Base-by-base conservation (phyloP, 2,329 filamentous ascomycete species). In the Verticillium albo-atrum region DNA sequence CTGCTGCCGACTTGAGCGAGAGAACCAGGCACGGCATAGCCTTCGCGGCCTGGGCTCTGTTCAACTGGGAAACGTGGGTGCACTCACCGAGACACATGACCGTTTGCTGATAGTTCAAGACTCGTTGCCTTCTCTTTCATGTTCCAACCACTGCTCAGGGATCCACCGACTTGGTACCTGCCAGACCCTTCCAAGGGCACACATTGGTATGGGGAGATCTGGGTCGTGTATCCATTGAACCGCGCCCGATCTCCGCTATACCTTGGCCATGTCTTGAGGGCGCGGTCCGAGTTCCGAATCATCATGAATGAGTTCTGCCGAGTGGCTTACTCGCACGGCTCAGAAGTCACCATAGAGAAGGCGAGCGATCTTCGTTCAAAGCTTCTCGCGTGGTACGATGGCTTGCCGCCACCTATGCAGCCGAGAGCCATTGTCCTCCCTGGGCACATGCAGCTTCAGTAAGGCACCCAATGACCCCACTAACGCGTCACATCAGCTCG, bases 401-500 rank as follows among this genome's bases (percentile, higher is more conserved):
- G 6, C 32, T 57, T 75, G 5, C 68, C 71, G 2, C 54, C 34
- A 4, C 61, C 65, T 3, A 60, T 77, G 0, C 54, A 56, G n/a
- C 65, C 74, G 6, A 66, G 55, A 25, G 61, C 63, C 1, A 72
- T 75, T 2, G 71, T 67, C 0, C 62, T 74, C 17, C 73, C 74
- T 5, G 67, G 65, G 1, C 74, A 76, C 25, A 53, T 77, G 2
- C 71, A 73, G 28, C 58, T 75, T 37, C 74, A 76, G 73, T 76
- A 62, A 66, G 74, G 63, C n/a, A 15, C 15, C 51, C 6, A n/a
- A 35, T n/a, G n/a, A 12, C 26, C 32, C 52, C 58, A 2, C 52
- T 63, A n/a, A 64, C 6, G n/a, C n/a, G n/a, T n/a, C n/a, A n/a
- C n/a, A n/a, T n/a, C n/a, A n/a, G n/a, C n/a, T n/a, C n/a, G n/a